A percentile compares a stretch with the other conserved stretches of the same genome.
Evolutionary conservation across 2,329 filamentous ascomycete species (phyloP).

Genomic region (Tolypocladium ovalisporum): DNA sequence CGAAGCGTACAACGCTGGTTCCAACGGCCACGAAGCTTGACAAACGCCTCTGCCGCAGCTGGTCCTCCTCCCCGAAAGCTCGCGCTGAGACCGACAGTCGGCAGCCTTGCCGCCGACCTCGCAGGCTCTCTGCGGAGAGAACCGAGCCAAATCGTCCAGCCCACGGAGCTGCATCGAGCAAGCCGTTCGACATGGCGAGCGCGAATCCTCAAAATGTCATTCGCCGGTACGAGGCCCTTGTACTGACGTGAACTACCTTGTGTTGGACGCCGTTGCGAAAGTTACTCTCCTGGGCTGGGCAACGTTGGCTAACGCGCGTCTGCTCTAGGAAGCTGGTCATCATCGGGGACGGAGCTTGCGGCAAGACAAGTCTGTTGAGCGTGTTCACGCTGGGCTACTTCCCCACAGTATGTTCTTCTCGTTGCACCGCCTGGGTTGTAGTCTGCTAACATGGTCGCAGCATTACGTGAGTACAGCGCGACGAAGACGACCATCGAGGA

Average conservation of each 20-base stretch:
- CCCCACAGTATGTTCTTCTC: conserved; percentile 63
- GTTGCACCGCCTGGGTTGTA: neutral
- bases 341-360: conserved; percentile 93
- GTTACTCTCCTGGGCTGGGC: neutral
- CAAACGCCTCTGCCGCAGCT: neutral
- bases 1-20: neutral
- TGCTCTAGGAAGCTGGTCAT: conserved; percentile 81
- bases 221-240: conserved; percentile 43
- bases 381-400: conserved; percentile 98
- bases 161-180: conserved; percentile 1
- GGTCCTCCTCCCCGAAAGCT: neutral
- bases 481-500: conserved; percentile 2
- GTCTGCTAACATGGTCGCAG: conserved; percentile 26
- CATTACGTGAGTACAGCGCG: conserved; percentile 40
- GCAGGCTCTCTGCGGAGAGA: neutral
- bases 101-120: neutral
- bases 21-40: neutral
- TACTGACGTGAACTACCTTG: neutral
- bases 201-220: conserved; percentile 45
- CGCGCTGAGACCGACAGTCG: neutral
- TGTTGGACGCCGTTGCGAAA: neutral
- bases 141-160: neutral
- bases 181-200: conserved; percentile 28
- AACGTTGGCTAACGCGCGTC: neutral
- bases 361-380: conserved; percentile 93